A percentile compares a stretch with the other conserved stretches of the same genome.
phyloP scores from a whole-genome alignment of 805 yeast genomes.

The Nakazawaea ambrosiae region DNA sequence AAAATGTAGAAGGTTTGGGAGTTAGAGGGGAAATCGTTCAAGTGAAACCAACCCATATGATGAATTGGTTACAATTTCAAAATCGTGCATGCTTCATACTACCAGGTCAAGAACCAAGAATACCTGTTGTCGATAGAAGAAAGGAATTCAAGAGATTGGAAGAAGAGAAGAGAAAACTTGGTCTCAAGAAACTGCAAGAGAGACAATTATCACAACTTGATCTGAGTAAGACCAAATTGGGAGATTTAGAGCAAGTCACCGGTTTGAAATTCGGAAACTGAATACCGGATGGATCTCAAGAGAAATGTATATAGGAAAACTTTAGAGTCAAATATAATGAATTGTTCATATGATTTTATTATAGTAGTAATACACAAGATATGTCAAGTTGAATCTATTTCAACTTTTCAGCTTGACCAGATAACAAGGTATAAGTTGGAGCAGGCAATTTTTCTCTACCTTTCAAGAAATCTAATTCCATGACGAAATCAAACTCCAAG shows the following conservation, averaged over 20 bases:
- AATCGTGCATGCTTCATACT: slow-evolving; percentile 72
- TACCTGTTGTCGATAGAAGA: slow-evolving; percentile 22
- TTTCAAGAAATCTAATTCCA: slow-evolving; percentile 92
- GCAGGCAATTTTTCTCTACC: slow-evolving; percentile 86
- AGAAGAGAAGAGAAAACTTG: slow-evolving; percentile 31
- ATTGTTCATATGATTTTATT: too few species aligned
- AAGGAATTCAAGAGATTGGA: background rate
- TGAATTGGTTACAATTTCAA: slow-evolving; percentile 61
- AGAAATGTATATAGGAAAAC: too few species aligned
- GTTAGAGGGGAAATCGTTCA: slow-evolving; percentile 63
- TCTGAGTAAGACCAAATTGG: slow-evolving; percentile 26
- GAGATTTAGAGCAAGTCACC: slow-evolving; percentile 22
- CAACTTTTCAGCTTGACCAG: slow-evolving; percentile 64
- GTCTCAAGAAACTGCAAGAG: slow-evolving; percentile 24
- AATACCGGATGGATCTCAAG: too few species aligned
- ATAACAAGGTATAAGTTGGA: slow-evolving; percentile 83
- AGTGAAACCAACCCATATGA: slow-evolving; percentile 78
- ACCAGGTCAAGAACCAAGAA: slow-evolving; percentile 23
- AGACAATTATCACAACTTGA: slow-evolving; percentile 22
- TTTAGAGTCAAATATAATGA: too few species aligned
- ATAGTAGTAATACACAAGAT: too few species aligned
- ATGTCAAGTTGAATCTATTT: slow-evolving; percentile 12
- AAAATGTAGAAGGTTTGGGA: slow-evolving; percentile 60
- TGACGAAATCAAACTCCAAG: slow-evolving; percentile 76
- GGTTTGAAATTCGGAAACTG: slow-evolving; percentile 16